Evolutionary conservation across 1,139 yeast genomes (phyloP).

Genomic region (Candida tetrigidarum): DNA sequence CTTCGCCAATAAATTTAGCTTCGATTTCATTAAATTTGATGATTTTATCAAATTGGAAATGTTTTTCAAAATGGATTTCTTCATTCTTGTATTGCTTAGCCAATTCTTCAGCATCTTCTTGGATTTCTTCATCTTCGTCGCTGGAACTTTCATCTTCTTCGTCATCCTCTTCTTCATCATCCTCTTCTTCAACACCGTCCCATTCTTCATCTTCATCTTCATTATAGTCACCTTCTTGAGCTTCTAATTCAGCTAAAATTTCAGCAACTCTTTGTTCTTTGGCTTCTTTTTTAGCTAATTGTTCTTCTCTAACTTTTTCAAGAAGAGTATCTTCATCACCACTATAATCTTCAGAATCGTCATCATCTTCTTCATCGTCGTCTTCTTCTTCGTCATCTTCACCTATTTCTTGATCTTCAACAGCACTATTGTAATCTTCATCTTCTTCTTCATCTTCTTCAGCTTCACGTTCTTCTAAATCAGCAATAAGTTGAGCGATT

Average conservation of each 20-base stretch:
- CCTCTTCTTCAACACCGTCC: slow-evolving; percentile 17
- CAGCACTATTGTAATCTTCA: slow-evolving; percentile 44
- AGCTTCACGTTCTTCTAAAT: slow-evolving; percentile 13
- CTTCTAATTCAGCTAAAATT: slow-evolving; percentile 43
- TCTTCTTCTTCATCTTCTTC: slow-evolving; percentile 40
- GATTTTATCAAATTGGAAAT: slow-evolving; percentile 47
- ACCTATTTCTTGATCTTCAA: slow-evolving; percentile 32
- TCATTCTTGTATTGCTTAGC: slow-evolving; percentile 45
- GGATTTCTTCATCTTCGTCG: slow-evolving; percentile 38
- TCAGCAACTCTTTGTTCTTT: slow-evolving; percentile 32
- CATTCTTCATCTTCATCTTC: slow-evolving; percentile 46
- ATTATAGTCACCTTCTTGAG: slow-evolving; percentile 44
- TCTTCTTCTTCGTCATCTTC: too few species aligned
- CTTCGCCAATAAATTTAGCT: slow-evolving; percentile 42
- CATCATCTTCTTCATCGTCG: slow-evolving; percentile 29
- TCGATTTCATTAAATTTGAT: slow-evolving; percentile 43
- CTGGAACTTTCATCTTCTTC: slow-evolving; percentile 20
- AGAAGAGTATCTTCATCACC: slow-evolving; percentile 20
- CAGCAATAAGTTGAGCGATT: slow-evolving; percentile 17
- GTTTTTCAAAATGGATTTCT: slow-evolving; percentile 50
- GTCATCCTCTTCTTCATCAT: slow-evolving; percentile 15
- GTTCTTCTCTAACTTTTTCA: slow-evolving; percentile 9
- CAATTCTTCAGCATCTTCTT: slow-evolving; percentile 45
- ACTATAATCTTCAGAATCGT: slow-evolving; percentile 23
- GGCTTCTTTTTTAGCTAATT: slow-evolving; percentile 19